These are phyloP conservation scores for Fusarium ramigenum DNA, from an alignment of 2,329 filamentous ascomycete genomes.

Conservation along the genomic window DNA sequence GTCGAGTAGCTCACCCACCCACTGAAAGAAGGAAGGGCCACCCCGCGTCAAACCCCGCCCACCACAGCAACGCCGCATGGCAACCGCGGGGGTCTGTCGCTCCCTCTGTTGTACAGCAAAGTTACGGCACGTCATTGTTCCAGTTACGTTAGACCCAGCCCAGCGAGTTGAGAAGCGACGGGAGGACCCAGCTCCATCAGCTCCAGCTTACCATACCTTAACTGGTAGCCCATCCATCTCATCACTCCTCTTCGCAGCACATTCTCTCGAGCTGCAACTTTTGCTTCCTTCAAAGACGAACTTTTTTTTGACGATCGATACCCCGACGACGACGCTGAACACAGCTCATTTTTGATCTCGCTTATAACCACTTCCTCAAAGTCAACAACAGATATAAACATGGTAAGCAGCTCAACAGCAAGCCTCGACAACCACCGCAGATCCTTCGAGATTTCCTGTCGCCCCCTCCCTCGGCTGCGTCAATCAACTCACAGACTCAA, in stretches of 20 bases:
- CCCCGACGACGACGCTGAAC: not conserved
- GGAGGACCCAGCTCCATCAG: conserved; percentile 23
- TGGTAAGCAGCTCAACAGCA: conserved; percentile 23
- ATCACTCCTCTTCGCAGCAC: conserved; percentile 13
- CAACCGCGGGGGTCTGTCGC: conserved; percentile 10
- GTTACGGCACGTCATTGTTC: conserved; percentile 38
- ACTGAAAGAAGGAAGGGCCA: conserved; percentile 5
- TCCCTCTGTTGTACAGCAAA: conserved; percentile 15
- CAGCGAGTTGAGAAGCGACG: not conserved
- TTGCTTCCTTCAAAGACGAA: conserved; percentile 1
- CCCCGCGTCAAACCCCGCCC: conserved; percentile 37
- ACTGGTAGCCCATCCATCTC: conserved; percentile 13
- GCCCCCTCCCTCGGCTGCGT: not conserved
- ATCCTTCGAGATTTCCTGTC: not conserved
- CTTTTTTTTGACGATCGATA: not conserved
- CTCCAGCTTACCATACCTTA: conserved; percentile 28
- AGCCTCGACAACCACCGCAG: not conserved
- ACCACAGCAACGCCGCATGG: conserved; percentile 26
- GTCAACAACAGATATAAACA: conserved; percentile 13
- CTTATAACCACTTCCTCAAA: not conserved
- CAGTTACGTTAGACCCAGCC: not conserved
- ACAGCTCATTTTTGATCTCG: not conserved
- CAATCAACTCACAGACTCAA: not conserved
- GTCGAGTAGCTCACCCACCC: not conserved
- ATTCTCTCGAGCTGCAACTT: conserved; percentile 15